Base-by-base conservation (phyloP, 352 stramenopile species). In the Elongisporangium undulatum region DNA sequence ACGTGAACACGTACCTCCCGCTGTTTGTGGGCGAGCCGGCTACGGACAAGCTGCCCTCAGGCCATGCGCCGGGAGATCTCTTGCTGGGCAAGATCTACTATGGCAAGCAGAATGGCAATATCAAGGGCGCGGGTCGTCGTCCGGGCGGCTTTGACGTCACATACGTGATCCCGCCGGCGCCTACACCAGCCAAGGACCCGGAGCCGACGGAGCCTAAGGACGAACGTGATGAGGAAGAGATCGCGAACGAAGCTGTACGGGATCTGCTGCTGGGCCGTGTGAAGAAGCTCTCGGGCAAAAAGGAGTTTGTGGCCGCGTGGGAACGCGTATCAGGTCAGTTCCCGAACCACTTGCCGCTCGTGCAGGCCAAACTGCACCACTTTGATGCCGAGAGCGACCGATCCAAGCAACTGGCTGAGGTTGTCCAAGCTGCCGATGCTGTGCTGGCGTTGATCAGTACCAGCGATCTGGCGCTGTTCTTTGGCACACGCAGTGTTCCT, bases 11-110 rank as follows among this genome's bases (percentile, higher is more conserved):
- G 67, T 77, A 83, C 57, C 61, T 93, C 10, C 70, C 83, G 8
- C 64, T 93, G n/a, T 95, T 89, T 56, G 52, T 93, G 3, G 80
- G 80, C 50, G 85, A 95, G 61, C 85, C 85, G 12, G 73, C 68
- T 0, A 59, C 74, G 23, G 85, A 95, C 63, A 92, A 92, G 61
- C 72, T 95, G 50, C 82, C 84, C 3, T 61, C 63, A 7, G 82
- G 76, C 22, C 64, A 71, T 58, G 50, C 75, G 2, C 59, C 83
- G 3, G 85, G 85, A n/a, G 82, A 95, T 49, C 22, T 87, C 51
- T 63, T 95, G 26, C 71, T 63, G 13, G 85, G 85, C 16, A 91
- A 75, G 49, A 79, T 95, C 38, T 56, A 82, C 63, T 95, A 87
- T 50, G 85, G 82, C 21, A 84, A 89, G 66, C 86, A 92, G 67